Evolutionary conservation across 805 yeast species (phyloP), one percentile per base, ranked within the genome.

Genomic region (Saccharomyces jurei): DNA sequence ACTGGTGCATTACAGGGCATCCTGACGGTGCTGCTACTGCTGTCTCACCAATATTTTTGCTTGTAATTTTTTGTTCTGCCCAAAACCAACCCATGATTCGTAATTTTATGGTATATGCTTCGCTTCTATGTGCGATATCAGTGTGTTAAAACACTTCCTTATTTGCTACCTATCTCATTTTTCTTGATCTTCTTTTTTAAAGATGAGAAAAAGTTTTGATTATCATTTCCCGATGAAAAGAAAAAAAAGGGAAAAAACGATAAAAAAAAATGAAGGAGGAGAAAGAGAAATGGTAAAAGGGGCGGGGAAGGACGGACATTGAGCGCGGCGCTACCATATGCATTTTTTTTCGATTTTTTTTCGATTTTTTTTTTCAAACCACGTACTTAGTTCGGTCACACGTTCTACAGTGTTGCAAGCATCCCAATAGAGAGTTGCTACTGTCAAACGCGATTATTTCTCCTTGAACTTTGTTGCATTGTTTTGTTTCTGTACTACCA

Each of bases 41-140:
- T 14, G 31, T 32, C 50, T 29, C 29, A 32, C 13, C 8, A 26
- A n/a, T 9, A 28, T 50, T 32, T 13, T 21, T 48, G 22, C 50
- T 28, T 53, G 49, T 25, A 32, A 50, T 30, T 21, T 25, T 29
- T 30, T 44, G 21, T 52, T 77, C 82, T 48, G 92, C 86, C 96
- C 96, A 89, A 68, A 89, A 88, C 89, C 94, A 87, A 61, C 96
- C 96, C 96, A 87, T 87, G 8, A 31, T 69, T 11, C 14, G 36
- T 31, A 14, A 5, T 31, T 31, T 13, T 31, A 14, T 6, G 2
- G 10, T 17, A 17, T 10, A 6, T 36, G 13, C 10, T 17, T 17
- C 8, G 44, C 25, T 5, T 5, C 25, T 36, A 25, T 28, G 14
- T 21, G 44, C 27, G 46, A 8, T 21, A 10, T 32, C 4, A 14